A percentile compares a stretch with the other conserved stretches of the same genome.
Conservation (phyloP, 805 yeast genomes). For the Teunomyces stri region DNA sequence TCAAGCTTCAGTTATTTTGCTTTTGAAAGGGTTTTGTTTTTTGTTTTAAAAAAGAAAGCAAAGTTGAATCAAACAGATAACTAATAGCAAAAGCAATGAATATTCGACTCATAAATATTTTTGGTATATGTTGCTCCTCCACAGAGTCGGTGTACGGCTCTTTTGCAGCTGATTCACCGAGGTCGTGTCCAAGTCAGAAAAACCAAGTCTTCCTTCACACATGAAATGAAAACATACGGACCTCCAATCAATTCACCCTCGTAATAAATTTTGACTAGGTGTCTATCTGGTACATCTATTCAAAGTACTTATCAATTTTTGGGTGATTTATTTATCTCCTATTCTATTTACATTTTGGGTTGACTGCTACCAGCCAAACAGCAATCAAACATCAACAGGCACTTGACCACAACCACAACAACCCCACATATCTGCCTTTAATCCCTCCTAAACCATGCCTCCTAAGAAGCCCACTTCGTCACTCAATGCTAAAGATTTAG, state of each 20-base stretch:
- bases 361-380: neutral
- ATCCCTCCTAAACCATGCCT: slow-evolving; percentile 23
- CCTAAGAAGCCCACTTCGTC: slow-evolving; percentile 24
- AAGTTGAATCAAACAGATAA: too few species aligned
- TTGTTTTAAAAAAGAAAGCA: too few species aligned
- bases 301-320: neutral
- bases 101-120: neutral
- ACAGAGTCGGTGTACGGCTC: neutral
- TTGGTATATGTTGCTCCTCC: neutral
- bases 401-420: slow-evolving; percentile 1
- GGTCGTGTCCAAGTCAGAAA: neutral
- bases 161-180: neutral
- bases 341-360: neutral
- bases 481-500: slow-evolving; percentile 36
- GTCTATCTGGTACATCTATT: neutral
- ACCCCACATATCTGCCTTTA: neutral
- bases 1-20: too few species aligned
- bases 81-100: neutral
- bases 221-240: slow-evolving; percentile 1
- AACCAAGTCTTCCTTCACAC: slow-evolving; percentile 1
- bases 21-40: too few species aligned
- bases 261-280: neutral
- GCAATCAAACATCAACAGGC: neutral
- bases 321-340: neutral
- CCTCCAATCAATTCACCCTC: neutral